These are phyloP conservation scores for Scheffersomyces illinoinensis DNA, from an alignment of 1,139 yeast genomes.

Conservation along the genomic window DNA sequence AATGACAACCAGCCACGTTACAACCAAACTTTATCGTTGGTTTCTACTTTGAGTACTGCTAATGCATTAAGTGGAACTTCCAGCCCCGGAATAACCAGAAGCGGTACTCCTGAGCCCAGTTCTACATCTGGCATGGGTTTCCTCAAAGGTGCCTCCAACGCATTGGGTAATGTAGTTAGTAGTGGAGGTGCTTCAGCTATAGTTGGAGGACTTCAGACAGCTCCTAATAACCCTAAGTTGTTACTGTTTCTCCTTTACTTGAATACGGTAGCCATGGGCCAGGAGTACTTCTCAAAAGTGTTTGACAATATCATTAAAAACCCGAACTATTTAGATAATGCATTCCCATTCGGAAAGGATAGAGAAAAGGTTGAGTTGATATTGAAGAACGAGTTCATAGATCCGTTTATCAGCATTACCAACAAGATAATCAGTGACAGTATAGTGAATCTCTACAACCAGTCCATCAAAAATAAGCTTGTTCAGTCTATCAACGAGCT, in stretches of 20 bases:
- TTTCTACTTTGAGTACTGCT: constrained; percentile 11
- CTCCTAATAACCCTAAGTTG: constrained; percentile 35
- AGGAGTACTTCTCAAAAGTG: constrained; percentile 53
- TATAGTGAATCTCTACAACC: constrained; percentile 57
- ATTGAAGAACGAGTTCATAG: constrained; percentile 37
- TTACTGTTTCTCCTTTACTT: constrained; percentile 54
- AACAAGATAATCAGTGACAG: constrained; percentile 54
- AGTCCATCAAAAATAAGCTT: constrained; percentile 53
- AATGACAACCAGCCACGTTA: constrained; percentile 57
- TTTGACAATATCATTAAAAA: constrained; percentile 35
- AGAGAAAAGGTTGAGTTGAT: constrained; percentile 41
- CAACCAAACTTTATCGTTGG: constrained; percentile 38
- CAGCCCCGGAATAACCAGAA: constrained; percentile 32
- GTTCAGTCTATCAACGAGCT: constrained; percentile 51
- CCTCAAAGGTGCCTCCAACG: constrained; percentile 48
- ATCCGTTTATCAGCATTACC: constrained; percentile 41
- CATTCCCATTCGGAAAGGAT: constrained; percentile 61
- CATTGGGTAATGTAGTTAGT: constrained; percentile 48
- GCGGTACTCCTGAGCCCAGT: constrained; percentile 41
- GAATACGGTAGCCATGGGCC: constrained; percentile 62
- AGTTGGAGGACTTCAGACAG: constrained; percentile 19
- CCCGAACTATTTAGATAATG: constrained; percentile 31
- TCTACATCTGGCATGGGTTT: constrained; percentile 29
- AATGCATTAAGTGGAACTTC: constrained; percentile 12
- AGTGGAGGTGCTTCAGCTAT: constrained; percentile 24